Evolutionary conservation across 768 basidiomycete species (phyloP).

Genomic region (Leccinum subtestaceum): DNA sequence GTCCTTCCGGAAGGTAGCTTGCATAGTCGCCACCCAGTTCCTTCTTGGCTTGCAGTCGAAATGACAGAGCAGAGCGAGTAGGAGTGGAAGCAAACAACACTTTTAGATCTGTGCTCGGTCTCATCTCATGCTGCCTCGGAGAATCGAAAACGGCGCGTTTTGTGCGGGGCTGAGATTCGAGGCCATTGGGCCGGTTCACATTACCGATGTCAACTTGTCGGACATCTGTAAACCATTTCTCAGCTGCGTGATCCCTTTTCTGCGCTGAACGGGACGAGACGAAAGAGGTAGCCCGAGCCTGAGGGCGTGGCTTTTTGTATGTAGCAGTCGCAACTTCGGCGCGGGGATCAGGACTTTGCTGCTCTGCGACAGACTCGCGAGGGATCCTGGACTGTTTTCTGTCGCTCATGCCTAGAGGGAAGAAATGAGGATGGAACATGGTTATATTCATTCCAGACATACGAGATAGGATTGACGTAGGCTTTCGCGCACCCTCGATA

Average conservation of each 20-base stretch:
- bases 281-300: constrained; percentile 14
- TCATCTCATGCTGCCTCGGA: constrained; percentile 19
- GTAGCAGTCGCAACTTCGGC: neutral
- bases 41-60: constrained; percentile 27
- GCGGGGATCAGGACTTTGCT: neutral
- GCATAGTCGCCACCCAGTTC: constrained; percentile 54
- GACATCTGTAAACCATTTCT: constrained; percentile 25
- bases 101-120: constrained; percentile 22
- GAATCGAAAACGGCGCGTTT: neutral
- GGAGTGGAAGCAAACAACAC: constrained; percentile 16
- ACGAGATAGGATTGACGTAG: constrained; percentile 21
- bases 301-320: constrained; percentile 2
- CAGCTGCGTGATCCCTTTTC: constrained; percentile 19
- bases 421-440: neutral
- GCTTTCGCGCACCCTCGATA: neutral
- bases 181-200: neutral
- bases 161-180: constrained; percentile 1
- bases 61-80: neutral
- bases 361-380: constrained; percentile 8
- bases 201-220: constrained; percentile 18
- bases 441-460: constrained; percentile 8
- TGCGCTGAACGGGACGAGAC: constrained; percentile 22
- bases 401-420: constrained; percentile 19
- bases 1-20: constrained; percentile 37
- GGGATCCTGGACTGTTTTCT: neutral